Percentiles rank a stretch among this genome's conserved stretches.
Conservation (phyloP, 2,329 filamentous ascomycete genomes). For the Fusarium floridanum region DNA sequence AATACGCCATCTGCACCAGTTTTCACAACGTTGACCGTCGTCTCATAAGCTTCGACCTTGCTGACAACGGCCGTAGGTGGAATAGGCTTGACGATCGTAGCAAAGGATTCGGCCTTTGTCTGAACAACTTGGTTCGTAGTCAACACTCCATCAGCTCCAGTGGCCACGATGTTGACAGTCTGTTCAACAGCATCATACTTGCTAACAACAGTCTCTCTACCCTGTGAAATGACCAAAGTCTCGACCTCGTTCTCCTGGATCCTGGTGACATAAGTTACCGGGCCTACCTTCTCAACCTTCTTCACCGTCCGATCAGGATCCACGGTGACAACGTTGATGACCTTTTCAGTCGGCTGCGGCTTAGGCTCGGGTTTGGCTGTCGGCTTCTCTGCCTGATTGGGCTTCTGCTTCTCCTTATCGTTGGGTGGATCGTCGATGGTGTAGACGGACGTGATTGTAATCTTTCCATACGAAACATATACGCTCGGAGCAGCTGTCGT, state of each 20-base stretch:
- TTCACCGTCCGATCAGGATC: constrained; percentile 40
- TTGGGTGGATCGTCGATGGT: constrained; percentile 16
- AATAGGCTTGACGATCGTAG: constrained; percentile 28
- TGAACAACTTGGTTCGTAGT: constrained; percentile 36
- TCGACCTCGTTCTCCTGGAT: constrained; percentile 30
- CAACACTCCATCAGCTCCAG: constrained; percentile 20
- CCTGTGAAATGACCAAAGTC: constrained; percentile 35
- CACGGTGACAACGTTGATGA: constrained; percentile 40
- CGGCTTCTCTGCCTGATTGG: background rate
- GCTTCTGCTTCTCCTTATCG: background rate
- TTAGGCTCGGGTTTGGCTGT: constrained; percentile 16
- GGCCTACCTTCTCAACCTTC: constrained; percentile 38
- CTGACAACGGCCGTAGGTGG: constrained; percentile 34
- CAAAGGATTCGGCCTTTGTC: constrained; percentile 24
- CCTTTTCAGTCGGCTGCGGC: constrained; percentile 34
- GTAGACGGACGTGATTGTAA: constrained; percentile 42
- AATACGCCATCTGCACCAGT: background rate
- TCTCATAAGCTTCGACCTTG: constrained; percentile 2
- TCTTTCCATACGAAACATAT: constrained; percentile 41
- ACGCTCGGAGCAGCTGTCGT: constrained; percentile 42
- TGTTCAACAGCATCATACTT: constrained; percentile 23
- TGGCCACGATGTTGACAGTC: constrained; percentile 26
- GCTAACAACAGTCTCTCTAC: constrained; percentile 27
- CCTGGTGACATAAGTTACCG: constrained; percentile 39
- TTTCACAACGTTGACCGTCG: background rate